A percentile compares a stretch with the other conserved stretches of the same genome.
phyloP scores from a whole-genome alignment of 2,329 filamentous ascomycete genomes.

The Fusarium sp. region DNA sequence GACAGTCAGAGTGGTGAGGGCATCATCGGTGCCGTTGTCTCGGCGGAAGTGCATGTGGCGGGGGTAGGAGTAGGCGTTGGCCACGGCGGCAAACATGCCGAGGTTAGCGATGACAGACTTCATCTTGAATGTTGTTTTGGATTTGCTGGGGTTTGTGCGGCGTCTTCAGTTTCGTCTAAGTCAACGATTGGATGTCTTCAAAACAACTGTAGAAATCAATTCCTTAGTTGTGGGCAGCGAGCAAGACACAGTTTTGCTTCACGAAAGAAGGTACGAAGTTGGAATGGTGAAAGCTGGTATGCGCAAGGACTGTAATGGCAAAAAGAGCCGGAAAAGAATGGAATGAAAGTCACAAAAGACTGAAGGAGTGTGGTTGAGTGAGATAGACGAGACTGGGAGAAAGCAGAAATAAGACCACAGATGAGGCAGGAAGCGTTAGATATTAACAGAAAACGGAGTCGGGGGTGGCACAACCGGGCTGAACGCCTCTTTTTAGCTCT shows the following conservation, averaged over 20 bases:
- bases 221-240: conserved; percentile 42
- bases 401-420: conserved; percentile 27
- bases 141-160: conserved; percentile 22
- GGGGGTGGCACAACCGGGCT: conserved; percentile 37
- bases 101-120: conserved; percentile 59
- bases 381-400: conserved; percentile 40
- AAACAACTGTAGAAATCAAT: conserved; percentile 50
- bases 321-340: conserved; percentile 45
- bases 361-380: conserved; percentile 40
- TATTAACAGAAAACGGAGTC: conserved; percentile 45
- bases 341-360: conserved; percentile 45
- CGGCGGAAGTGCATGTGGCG: conserved; percentile 51
- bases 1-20: conserved; percentile 60
- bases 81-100: conserved; percentile 60
- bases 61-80: conserved; percentile 54
- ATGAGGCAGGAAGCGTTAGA: conserved; percentile 43
- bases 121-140: conserved; percentile 56
- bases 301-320: conserved; percentile 47
- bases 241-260: conserved; percentile 51
- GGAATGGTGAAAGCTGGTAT: conserved; percentile 34
- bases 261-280: conserved; percentile 43
- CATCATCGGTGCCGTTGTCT: conserved; percentile 45
- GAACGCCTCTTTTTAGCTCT: conserved; percentile 41
- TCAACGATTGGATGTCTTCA: conserved; percentile 31
- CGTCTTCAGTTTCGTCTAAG: conserved; percentile 43